phyloP scores from a whole-genome alignment of 768 basidiomycete species.

The Psilocybe sp. region DNA sequence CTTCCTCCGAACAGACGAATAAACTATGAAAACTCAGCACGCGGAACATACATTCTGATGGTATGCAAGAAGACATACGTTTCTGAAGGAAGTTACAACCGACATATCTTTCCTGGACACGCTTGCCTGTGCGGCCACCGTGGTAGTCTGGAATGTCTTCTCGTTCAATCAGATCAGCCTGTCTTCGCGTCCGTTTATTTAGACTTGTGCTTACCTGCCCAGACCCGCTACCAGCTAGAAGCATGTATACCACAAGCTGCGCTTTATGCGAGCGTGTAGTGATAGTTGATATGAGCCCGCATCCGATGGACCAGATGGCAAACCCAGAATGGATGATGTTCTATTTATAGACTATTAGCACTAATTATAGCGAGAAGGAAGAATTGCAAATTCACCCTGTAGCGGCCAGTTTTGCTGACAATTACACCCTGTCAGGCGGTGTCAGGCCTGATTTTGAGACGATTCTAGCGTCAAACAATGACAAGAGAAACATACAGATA shows the following conservation, averaged over 20 bases:
- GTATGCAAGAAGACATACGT: slow-evolving; percentile 32
- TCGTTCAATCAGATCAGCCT: not conserved
- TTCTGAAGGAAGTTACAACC: slow-evolving; percentile 67
- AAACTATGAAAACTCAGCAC: slow-evolving; percentile 38
- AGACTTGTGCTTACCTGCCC: slow-evolving; percentile 43
- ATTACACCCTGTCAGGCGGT: slow-evolving; percentile 50
- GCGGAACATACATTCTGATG: not conserved
- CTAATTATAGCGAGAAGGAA: not conserved
- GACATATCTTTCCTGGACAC: slow-evolving; percentile 73
- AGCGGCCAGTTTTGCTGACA: slow-evolving; percentile 63
- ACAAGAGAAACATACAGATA: slow-evolving; percentile 35
- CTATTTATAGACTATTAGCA: slow-evolving; percentile 25
- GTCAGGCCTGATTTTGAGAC: not conserved
- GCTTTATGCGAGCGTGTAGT: slow-evolving; percentile 43
- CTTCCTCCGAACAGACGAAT: slow-evolving; percentile 70
- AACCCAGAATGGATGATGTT: slow-evolving; percentile 64
- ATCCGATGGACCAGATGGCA: slow-evolving; percentile 64
- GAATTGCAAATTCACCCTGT: slow-evolving; percentile 33
- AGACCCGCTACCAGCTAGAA: slow-evolving; percentile 58
- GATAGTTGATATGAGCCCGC: slow-evolving; percentile 68
- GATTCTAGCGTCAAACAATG: not conserved
- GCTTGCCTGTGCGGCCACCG: slow-evolving; percentile 71
- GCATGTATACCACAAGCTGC: slow-evolving; percentile 56
- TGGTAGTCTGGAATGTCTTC: slow-evolving; percentile 60
- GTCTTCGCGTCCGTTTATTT: not conserved